Evolutionary conservation across 1,284 basidiomycete species (phyloP).

Genomic region (Leccinum angustisporum): DNA sequence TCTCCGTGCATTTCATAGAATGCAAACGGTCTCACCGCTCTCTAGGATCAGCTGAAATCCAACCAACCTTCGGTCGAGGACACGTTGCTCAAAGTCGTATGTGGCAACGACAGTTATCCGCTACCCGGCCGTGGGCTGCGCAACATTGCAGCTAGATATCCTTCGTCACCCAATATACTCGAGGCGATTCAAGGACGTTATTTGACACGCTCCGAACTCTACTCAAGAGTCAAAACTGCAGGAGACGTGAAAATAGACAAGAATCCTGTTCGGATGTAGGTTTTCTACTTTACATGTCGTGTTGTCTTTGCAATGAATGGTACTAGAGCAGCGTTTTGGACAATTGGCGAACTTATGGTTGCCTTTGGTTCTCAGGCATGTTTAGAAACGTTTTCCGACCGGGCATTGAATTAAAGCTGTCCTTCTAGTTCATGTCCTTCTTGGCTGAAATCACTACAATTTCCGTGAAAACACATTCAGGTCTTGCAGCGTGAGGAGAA

Average conservation of each 20-base stretch:
- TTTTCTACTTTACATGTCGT: conserved; percentile 17
- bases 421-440: conserved; percentile 85
- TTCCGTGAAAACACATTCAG: conserved; percentile 68
- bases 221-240: conserved; percentile 71
- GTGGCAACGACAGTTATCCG: conserved; percentile 59
- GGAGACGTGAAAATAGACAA: conserved; percentile 71
- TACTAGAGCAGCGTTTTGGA: conserved; percentile 72
- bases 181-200: conserved; percentile 79
- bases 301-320: conserved; percentile 6
- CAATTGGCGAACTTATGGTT: conserved; percentile 86
- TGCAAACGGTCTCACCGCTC: conserved; percentile 6
- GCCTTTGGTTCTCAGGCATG: conserved; percentile 80
- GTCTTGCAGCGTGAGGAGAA: conserved; percentile 61
- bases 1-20: conserved; percentile 7
- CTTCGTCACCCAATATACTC: conserved; percentile 73
- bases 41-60: conserved; percentile 65
- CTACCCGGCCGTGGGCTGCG: conserved; percentile 84
- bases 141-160: conserved; percentile 74
- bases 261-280: conserved; percentile 69
- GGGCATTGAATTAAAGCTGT: not conserved
- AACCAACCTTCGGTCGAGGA: conserved; percentile 62
- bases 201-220: conserved; percentile 87
- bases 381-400: conserved; percentile 1
- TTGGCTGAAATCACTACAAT: conserved; percentile 80
- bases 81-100: conserved; percentile 62